Base-by-base conservation (phyloP, 208 protist species). In the Wallacemonas rigidus region DNA sequence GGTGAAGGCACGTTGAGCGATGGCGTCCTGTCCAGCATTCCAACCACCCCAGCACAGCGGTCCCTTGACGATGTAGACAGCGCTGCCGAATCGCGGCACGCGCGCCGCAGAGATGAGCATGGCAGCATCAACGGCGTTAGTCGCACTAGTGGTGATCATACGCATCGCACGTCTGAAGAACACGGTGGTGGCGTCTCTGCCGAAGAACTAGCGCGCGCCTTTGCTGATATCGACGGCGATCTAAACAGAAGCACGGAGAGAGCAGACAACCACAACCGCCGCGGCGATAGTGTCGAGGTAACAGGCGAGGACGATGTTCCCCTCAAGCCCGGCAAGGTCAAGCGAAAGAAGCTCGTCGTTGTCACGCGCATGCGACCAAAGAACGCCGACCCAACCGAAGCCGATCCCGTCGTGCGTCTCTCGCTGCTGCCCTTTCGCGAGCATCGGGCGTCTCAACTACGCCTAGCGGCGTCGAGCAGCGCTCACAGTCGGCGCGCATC, bases 321-420 rank as follows among this genome's bases (percentile, higher is more conserved):
- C 35, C 56, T 62, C 9, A 65, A 65, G 43, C 60, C 38, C 4
- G 67, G 71, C 43, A 84, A 80, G 62, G 76, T 86, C 54, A 79
- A 81, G 57, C 74, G 80, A n/a, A 89, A 86, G 67, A 89, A 89
- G 67, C 71, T 89, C 7, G 84, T 89, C 2, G 79, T 79, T 2
- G 79, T 89, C 9, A 82, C 74, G 67, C 77, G 76, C 7, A 67
- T 76, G 47, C 74, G 74, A 44, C 74, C 43, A 35, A 72, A 53
- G 17, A 78, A 70, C 11, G 45, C 71, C 0, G 57, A 71, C 2
- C 56, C 76, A 5, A 80, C 84, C 11, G 80, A 80, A 56, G 71
- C 67, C n/a, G 84, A 86, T 67, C 69, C 76, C 1, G 73, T 89
- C 12, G 56, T 86, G 45, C 63, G 76, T 55, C 39, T 86, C 62